Evolutionary conservation across 345 rosid genomes (phyloP).

Genomic region (Iberis pinnata): DNA sequence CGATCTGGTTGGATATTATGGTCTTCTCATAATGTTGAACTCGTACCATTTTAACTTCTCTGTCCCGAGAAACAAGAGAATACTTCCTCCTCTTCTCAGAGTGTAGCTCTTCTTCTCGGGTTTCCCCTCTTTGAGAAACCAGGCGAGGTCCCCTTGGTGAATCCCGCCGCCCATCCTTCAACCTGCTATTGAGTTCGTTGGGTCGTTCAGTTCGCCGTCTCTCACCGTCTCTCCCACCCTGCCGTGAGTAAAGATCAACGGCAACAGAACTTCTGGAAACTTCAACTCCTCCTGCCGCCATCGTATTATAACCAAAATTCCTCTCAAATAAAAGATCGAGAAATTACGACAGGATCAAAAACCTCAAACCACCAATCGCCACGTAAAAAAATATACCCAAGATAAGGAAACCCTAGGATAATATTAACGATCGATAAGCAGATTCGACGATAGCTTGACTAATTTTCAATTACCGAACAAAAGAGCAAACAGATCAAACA

Average conservation of each 20-base stretch:
- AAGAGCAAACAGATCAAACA: slow-evolving; percentile 11
- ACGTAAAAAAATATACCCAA: neutral
- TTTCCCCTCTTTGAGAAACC: slow-evolving; percentile 73
- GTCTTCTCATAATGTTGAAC: slow-evolving; percentile 9
- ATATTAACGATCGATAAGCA: neutral
- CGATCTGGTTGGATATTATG: slow-evolving; percentile 13
- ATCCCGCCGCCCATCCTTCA: slow-evolving; percentile 18
- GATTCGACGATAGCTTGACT: too few relatives aligned
- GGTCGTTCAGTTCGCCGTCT: slow-evolving; percentile 24
- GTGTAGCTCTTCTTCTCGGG: slow-evolving; percentile 26
- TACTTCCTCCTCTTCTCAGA: slow-evolving; percentile 57
- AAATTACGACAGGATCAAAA: slow-evolving; percentile 3
- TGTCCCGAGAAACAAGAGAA: slow-evolving; percentile 40
- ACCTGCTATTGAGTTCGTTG: slow-evolving; percentile 13
- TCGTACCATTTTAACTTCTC: slow-evolving; percentile 30
- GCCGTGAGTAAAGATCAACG: slow-evolving; percentile 27
- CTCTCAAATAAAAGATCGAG: slow-evolving; percentile 36
- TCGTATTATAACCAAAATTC: slow-evolving; percentile 53
- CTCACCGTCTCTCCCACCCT: slow-evolving; percentile 24
- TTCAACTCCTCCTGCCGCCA: slow-evolving; percentile 70
- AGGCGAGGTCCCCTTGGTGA: slow-evolving; percentile 22
- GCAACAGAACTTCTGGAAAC: slow-evolving; percentile 40
- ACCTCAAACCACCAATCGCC: slow-evolving; percentile 6
- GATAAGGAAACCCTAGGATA: neutral
- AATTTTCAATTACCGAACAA: neutral